Evolutionary conservation across 306 rosid species (phyloP).

Genomic region (Vigna reflexopilosa): DNA sequence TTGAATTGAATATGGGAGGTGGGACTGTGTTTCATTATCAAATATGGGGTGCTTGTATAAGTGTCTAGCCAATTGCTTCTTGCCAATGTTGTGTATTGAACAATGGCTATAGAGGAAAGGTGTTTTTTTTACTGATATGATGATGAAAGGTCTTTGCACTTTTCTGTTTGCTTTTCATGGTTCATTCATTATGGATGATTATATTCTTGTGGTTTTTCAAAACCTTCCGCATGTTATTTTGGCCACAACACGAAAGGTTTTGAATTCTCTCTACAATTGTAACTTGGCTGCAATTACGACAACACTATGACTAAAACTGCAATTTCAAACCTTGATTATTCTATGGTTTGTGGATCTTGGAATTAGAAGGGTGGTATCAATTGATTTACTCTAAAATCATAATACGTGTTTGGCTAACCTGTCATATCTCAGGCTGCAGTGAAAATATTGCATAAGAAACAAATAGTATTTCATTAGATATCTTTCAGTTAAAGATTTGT

Average conservation of each 20-base stretch:
- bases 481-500: neutral
- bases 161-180: constrained; percentile 14
- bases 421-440: neutral
- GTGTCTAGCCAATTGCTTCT: neutral
- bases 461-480: neutral
- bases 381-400: constrained; percentile 19
- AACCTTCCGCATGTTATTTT: neutral
- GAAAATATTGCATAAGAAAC: constrained; percentile 9
- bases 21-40: neutral
- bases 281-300: neutral
- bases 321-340: neutral
- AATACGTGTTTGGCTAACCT: neutral
- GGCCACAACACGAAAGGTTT: neutral
- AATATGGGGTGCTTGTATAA: constrained; percentile 9
- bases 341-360: constrained; percentile 14
- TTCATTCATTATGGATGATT: neutral
- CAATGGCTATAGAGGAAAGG: neutral
- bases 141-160: constrained; percentile 20
- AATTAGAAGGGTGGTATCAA: constrained; percentile 9
- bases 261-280: neutral
- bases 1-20: constrained; percentile 19
- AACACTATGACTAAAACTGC: neutral
- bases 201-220: neutral
- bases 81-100: neutral
- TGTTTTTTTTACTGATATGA: neutral